Percentiles rank a stretch among this genome's conserved stretches.
phyloP scores from a whole-genome alignment of 768 basidiomycete species.

The Podaxis sp. region DNA sequence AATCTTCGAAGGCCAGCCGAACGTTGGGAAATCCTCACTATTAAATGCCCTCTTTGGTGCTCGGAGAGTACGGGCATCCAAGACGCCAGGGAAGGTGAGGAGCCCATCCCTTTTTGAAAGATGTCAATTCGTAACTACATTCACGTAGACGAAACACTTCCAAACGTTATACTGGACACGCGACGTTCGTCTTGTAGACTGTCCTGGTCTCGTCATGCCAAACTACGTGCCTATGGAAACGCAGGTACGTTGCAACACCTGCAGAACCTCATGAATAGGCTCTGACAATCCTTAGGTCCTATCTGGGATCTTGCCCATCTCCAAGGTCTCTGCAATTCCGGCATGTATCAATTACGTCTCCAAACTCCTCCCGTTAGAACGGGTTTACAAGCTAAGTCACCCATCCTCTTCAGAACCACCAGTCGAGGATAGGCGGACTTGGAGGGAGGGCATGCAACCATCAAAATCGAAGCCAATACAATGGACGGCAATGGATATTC shows the following conservation, averaged over 20 bases:
- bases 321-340: conserved; percentile 78
- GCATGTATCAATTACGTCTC: conserved; percentile 74
- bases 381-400: conserved; percentile 54
- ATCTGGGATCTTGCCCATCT: conserved; percentile 70
- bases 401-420: conserved; percentile 33
- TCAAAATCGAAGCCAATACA: conserved; percentile 17
- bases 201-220: conserved; percentile 93
- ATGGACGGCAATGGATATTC: conserved; percentile 88
- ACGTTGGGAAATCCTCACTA: conserved; percentile 92
- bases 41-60: conserved; percentile 87
- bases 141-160: conserved; percentile 81
- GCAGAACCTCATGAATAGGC: neutral
- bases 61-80: conserved; percentile 74
- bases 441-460: conserved; percentile 50
- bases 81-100: conserved; percentile 79
- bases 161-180: conserved; percentile 90
- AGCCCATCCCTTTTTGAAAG: neutral
- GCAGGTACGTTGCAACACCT: conserved; percentile 43
- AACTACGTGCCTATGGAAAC: conserved; percentile 77
- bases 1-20: conserved; percentile 69
- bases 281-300: conserved; percentile 43
- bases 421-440: conserved; percentile 70
- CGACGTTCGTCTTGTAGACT: conserved; percentile 88
- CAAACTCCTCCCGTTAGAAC: conserved; percentile 72
- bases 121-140: neutral